These are phyloP conservation scores for Calocybe gangraenosa DNA, from an alignment of 768 basidiomycete genomes.

Conservation along the genomic window DNA sequence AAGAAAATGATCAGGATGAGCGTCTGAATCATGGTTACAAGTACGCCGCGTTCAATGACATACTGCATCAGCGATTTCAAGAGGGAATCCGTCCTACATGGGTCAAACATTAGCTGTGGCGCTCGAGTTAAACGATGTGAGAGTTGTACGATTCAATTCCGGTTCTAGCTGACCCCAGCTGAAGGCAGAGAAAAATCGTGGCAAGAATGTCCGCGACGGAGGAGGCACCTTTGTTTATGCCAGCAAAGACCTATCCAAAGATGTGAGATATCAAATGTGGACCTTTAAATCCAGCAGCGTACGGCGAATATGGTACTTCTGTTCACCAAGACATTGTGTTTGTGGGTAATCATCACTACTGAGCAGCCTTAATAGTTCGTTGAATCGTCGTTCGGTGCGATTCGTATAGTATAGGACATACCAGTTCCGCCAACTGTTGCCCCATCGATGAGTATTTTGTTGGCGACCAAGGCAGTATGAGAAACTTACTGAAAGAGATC, in stretches of 20 bases:
- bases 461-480: neutral
- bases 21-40: constrained; percentile 32
- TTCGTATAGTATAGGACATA: too few relatives aligned
- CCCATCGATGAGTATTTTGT: too few relatives aligned
- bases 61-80: constrained; percentile 29
- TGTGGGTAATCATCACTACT: constrained; percentile 3
- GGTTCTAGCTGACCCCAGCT: constrained; percentile 24
- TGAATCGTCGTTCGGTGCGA: too few relatives aligned
- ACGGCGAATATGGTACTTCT: constrained; percentile 19
- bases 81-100: constrained; percentile 24
- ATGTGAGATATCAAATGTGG: neutral
- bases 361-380: constrained; percentile 1
- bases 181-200: constrained; percentile 29
- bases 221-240: constrained; percentile 31
- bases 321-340: constrained; percentile 14
- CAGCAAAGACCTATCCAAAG: constrained; percentile 26
- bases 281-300: constrained; percentile 1
- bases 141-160: constrained; percentile 25
- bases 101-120: neutral
- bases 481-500: constrained; percentile 4
- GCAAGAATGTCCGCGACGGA: constrained; percentile 32
- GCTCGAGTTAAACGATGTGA: neutral
- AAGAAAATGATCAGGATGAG: constrained; percentile 30
- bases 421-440: too few relatives aligned
- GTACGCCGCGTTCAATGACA: constrained; percentile 29